These are phyloP conservation scores for Fusarium pininemorale DNA, from an alignment of 2,329 filamentous ascomycete genomes.

Conservation along the genomic window DNA sequence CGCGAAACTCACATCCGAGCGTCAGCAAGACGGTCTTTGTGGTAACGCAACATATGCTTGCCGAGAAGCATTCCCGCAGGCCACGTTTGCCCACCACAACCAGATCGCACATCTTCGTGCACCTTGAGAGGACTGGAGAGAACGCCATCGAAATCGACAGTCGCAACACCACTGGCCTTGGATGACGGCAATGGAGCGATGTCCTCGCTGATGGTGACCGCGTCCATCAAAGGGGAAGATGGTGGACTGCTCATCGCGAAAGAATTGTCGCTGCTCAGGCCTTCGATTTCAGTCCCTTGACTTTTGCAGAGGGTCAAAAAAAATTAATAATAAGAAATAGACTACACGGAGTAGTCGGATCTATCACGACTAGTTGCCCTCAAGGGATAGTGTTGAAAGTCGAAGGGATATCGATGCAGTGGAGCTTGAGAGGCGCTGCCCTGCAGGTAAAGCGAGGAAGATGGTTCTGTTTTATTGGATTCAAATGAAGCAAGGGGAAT, in stretches of 20 bases:
- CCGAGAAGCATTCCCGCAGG: conserved; percentile 90
- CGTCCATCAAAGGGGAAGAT: conserved; percentile 61
- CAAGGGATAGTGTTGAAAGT: conserved; percentile 4
- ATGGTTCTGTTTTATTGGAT: neutral
- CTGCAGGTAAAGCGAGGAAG: neutral
- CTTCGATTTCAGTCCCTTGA: neutral
- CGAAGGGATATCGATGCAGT: neutral
- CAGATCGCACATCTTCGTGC: conserved; percentile 85
- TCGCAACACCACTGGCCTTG: conserved; percentile 63
- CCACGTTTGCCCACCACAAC: conserved; percentile 95
- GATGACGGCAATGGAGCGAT: conserved; percentile 68
- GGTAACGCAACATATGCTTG: conserved; percentile 84
- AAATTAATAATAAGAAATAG: neutral
- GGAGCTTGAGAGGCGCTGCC: conserved; percentile 1
- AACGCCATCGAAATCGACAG: conserved; percentile 76
- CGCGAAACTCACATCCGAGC: conserved; percentile 71
- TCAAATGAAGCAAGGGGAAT: neutral
- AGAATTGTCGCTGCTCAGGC: neutral
- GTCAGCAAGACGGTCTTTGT: conserved; percentile 67
- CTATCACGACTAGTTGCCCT: conserved; percentile 13
- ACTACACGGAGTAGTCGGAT: neutral
- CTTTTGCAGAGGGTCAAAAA: neutral
- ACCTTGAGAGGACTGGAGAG: conserved; percentile 75
- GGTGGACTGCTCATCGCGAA: conserved; percentile 46
- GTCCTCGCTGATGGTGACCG: conserved; percentile 62